Percentiles rank a stretch among this genome's conserved stretches.
Evolutionary conservation across 805 yeast species (phyloP).

Genomic region (Torulaspora microellipsoides): DNA sequence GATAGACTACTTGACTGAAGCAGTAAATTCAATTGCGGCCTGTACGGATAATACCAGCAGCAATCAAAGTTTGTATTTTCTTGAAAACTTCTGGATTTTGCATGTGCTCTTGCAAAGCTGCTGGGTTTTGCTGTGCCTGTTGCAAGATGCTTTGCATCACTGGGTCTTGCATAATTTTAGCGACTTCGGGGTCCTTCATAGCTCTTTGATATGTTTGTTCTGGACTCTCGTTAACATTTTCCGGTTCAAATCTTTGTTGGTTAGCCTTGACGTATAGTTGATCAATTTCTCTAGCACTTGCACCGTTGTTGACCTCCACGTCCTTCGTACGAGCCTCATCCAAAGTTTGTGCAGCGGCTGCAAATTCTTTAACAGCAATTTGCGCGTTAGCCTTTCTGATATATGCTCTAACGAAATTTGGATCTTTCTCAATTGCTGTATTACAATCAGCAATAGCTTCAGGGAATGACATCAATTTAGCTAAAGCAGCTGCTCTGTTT

Average conservation of each 20-base stretch:
- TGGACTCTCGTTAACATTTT: constrained; percentile 78
- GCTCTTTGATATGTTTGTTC: constrained; percentile 92
- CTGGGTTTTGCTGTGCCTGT: constrained; percentile 94
- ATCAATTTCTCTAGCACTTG: constrained; percentile 71
- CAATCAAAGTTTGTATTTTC: constrained; percentile 83
- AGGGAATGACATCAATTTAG: constrained; percentile 94
- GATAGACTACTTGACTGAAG: background rate
- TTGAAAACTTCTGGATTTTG: constrained; percentile 87
- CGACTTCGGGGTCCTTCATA: constrained; percentile 90
- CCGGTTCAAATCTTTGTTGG: constrained; percentile 72
- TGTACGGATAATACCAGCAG: constrained; percentile 95
- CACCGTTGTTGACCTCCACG: constrained; percentile 54
- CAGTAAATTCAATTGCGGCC: constrained; percentile 36
- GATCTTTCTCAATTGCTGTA: constrained; percentile 81
- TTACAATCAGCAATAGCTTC: constrained; percentile 94
- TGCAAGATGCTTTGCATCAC: constrained; percentile 92
- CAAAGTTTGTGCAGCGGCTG: constrained; percentile 76
- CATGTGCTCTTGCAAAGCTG: constrained; percentile 97
- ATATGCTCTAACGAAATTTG: constrained; percentile 87
- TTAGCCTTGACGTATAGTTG: constrained; percentile 73
- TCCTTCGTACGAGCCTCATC: constrained; percentile 75
- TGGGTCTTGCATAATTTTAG: constrained; percentile 83
- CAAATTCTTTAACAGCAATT: constrained; percentile 83
- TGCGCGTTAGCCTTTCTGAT: constrained; percentile 95
- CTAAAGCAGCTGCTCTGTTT: constrained; percentile 95